Evolutionary conservation across 441 rosid genomes (phyloP).

Genomic region (Manihot esculenta): DNA sequence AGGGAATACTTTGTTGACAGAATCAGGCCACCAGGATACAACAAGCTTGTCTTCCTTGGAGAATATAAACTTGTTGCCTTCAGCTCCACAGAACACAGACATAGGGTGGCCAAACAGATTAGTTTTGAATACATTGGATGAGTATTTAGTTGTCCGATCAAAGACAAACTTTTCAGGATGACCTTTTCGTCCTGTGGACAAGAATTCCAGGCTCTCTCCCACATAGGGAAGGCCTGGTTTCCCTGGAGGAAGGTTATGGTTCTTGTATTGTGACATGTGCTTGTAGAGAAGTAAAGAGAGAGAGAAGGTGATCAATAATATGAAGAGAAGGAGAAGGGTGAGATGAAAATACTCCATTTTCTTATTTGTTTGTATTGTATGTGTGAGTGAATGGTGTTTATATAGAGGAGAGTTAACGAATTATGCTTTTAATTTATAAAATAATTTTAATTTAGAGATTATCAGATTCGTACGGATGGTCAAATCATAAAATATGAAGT

Average conservation of each 20-base stretch:
- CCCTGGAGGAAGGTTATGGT: slow-evolving; percentile 44
- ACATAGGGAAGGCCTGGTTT: slow-evolving; percentile 34
- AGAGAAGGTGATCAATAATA: slow-evolving; percentile 21
- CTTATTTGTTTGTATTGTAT: no score
- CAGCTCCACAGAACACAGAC: slow-evolving; percentile 37
- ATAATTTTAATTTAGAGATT: no score
- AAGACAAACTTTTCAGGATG: slow-evolving; percentile 47
- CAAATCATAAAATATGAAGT: no score
- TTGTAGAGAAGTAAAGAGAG: slow-evolving; percentile 25
- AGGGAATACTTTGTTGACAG: slow-evolving; percentile 50
- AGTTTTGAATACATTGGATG: slow-evolving; percentile 45
- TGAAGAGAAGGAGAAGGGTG: slow-evolving; percentile 24
- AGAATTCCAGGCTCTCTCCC: slow-evolving; percentile 48
- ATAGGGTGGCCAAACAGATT: slow-evolving; percentile 37
- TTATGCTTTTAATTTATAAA: no score
- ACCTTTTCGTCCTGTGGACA: slow-evolving; percentile 42
- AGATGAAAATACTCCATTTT: slow-evolving; percentile 32
- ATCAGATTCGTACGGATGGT: no score
- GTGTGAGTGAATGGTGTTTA: no score
- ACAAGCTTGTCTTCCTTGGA: slow-evolving; percentile 56
- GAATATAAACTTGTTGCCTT: slow-evolving; percentile 44
- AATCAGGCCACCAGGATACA: slow-evolving; percentile 48
- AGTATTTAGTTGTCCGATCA: slow-evolving; percentile 36
- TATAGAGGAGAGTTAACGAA: no score
- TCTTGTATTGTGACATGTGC: slow-evolving; percentile 21